These are phyloP conservation scores for Vigna mungo DNA, from an alignment of 306 rosid genomes.

Conservation along the genomic window DNA sequence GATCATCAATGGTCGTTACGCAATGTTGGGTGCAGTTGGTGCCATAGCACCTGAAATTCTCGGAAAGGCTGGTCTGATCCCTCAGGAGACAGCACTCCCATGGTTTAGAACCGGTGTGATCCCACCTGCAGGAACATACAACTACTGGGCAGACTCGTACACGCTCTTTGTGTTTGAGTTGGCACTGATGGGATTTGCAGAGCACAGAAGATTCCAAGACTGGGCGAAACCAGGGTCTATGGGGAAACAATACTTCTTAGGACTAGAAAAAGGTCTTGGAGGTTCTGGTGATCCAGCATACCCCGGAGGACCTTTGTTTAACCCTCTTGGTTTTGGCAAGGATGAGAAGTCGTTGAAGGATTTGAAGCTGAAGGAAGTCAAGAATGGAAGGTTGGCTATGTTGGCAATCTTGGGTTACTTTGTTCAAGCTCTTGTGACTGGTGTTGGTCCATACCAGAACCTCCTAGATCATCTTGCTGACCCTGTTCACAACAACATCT, in stretches of 20 bases:
- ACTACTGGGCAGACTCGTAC: slow-evolving; percentile 94
- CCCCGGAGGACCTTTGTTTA: slow-evolving; percentile 94
- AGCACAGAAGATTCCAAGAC: slow-evolving; percentile 91
- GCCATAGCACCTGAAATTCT: slow-evolving; percentile 91
- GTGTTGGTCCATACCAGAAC: slow-evolving; percentile 96
- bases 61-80: slow-evolving; percentile 77
- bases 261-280: slow-evolving; percentile 75
- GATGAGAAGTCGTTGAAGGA: slow-evolving; percentile 89
- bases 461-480: slow-evolving; percentile 89
- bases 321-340: slow-evolving; percentile 94
- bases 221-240: slow-evolving; percentile 88
- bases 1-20: slow-evolving; percentile 82
- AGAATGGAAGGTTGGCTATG: slow-evolving; percentile 98
- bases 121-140: slow-evolving; percentile 92
- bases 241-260: slow-evolving; percentile 91
- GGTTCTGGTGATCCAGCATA: slow-evolving; percentile 88
- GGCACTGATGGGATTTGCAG: slow-evolving; percentile 95
- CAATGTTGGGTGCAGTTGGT: slow-evolving; percentile 89
- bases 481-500: slow-evolving; percentile 85
- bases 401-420: slow-evolving; percentile 91
- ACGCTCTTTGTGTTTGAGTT: slow-evolving; percentile 81
- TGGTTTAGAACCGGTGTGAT: slow-evolving; percentile 95
- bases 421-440: slow-evolving; percentile 78
- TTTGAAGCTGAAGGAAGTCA: slow-evolving; percentile 89
- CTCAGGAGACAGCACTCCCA: slow-evolving; percentile 89